These are phyloP conservation scores for Candida palmyrensis DNA, from an alignment of 805 yeast species.

Conservation along the genomic window DNA sequence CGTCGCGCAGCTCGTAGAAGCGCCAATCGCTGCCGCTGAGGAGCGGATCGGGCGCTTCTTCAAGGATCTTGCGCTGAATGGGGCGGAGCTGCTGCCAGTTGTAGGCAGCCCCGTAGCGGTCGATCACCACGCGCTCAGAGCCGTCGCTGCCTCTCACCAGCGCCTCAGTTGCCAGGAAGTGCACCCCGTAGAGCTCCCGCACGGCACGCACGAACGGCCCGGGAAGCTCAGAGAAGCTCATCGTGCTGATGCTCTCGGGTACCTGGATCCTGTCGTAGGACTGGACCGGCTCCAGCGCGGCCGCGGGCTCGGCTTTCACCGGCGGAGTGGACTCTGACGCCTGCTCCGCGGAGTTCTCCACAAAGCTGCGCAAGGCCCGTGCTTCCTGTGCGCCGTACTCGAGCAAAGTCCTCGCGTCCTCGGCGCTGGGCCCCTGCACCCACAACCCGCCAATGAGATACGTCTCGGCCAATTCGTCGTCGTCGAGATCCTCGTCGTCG, in stretches of 20 bases:
- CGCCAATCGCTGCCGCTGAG: slow-evolving; percentile 60
- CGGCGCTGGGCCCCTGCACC: slow-evolving; percentile 81
- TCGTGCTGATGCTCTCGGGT: background rate
- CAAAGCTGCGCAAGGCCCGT: slow-evolving; percentile 3
- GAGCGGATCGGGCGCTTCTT: slow-evolving; percentile 58
- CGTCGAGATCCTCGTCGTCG: slow-evolving; percentile 35
- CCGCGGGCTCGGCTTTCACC: no score
- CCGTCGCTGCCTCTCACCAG: background rate
- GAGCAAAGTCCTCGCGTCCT: slow-evolving; percentile 31
- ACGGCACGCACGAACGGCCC: slow-evolving; percentile 14
- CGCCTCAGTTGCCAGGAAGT: slow-evolving; percentile 11
- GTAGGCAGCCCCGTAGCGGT: slow-evolving; percentile 29
- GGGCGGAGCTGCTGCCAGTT: slow-evolving; percentile 18
- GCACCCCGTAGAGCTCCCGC: slow-evolving; percentile 13
- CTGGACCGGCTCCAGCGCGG: slow-evolving; percentile 8
- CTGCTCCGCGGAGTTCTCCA: slow-evolving; percentile 10
- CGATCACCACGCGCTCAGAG: slow-evolving; percentile 21
- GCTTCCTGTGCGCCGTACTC: background rate
- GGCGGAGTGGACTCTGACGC: background rate
- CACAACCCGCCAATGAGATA: slow-evolving; percentile 81
- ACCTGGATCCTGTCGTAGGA: slow-evolving; percentile 12
- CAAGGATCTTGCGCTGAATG: slow-evolving; percentile 57
- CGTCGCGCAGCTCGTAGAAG: slow-evolving; percentile 56
- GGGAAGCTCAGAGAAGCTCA: slow-evolving; percentile 9
- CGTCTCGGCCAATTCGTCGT: slow-evolving; percentile 46